A percentile compares a stretch with the other conserved stretches of the same genome.
phyloP scores from a whole-genome alignment of 1,139 yeast genomes.

The Geotrichum bryndzae region DNA sequence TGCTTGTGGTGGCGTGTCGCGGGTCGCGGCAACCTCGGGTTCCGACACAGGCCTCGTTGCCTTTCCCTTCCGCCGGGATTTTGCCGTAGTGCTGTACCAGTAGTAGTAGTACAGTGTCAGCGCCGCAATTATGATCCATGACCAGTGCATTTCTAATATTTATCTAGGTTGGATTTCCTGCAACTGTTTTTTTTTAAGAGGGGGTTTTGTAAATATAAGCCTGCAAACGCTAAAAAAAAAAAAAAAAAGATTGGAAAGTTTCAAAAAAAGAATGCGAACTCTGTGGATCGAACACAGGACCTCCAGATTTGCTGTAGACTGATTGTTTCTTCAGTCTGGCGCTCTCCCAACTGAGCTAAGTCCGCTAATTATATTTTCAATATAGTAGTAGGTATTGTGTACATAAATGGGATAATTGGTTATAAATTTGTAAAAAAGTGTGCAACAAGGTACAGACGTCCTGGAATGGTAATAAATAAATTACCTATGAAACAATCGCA shows the following conservation, averaged over 20 bases:
- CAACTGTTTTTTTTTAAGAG: too few relatives aligned
- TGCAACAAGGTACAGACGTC: too few relatives aligned
- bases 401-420: too few relatives aligned
- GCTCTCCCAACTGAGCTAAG: too few relatives aligned
- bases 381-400: too few relatives aligned
- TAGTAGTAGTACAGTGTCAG: not conserved
- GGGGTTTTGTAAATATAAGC: too few relatives aligned
- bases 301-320: constrained; percentile 39
- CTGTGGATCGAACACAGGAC: constrained; percentile 95
- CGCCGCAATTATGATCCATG: not conserved
- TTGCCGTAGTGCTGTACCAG: not conserved
- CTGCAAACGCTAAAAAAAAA: too few relatives aligned
- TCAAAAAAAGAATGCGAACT: constrained; percentile 48
- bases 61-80: not conserved
- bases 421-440: too few relatives aligned
- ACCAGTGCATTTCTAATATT: not conserved
- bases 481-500: too few relatives aligned
- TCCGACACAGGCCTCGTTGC: not conserved
- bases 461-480: too few relatives aligned
- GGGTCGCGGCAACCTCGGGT: not conserved
- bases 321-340: not conserved
- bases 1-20: not conserved
- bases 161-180: not conserved
- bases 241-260: too few relatives aligned
- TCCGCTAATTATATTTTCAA: too few relatives aligned